Evolutionary conservation across 257 asterid genomes (phyloP).

Genomic region (Mentha longifolia): DNA sequence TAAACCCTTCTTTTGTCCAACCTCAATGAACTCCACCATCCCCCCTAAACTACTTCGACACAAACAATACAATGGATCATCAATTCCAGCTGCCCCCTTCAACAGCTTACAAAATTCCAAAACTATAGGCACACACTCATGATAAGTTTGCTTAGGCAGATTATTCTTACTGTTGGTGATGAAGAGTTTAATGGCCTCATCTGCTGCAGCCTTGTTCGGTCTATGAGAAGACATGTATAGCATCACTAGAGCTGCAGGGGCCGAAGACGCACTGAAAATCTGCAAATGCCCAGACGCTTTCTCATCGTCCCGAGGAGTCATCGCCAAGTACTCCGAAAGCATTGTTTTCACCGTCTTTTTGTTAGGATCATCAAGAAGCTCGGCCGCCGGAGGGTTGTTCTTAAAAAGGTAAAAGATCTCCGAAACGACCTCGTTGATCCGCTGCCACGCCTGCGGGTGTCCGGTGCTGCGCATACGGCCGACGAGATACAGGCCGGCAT

Average conservation of each 20-base stretch:
- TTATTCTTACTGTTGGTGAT: conserved; percentile 45
- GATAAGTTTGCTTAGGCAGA: conserved; percentile 36
- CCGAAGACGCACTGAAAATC: conserved; percentile 65
- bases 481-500: conserved; percentile 63
- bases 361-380: background rate
- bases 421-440: conserved; percentile 59
- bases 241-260: conserved; percentile 74
- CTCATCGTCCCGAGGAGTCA: conserved; percentile 39
- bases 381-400: conserved; percentile 31
- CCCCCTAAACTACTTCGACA: conserved; percentile 64
- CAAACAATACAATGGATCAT: conserved; percentile 52
- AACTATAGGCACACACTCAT: conserved; percentile 52
- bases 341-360: conserved; percentile 41
- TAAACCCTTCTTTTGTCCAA: conserved; percentile 33
- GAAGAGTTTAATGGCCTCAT: conserved; percentile 64
- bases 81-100: conserved; percentile 48
- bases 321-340: conserved; percentile 50
- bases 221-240: conserved; percentile 61
- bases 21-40: conserved; percentile 43
- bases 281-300: conserved; percentile 54
- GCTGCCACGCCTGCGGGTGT: conserved; percentile 85
- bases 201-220: conserved; percentile 52
- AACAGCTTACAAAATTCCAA: conserved; percentile 73
- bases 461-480: conserved; percentile 84
- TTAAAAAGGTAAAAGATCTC: conserved; percentile 47